Evolutionary conservation across 1,284 basidiomycete species (phyloP).

Genomic region (Cutaneotrichosporon arboriforme): DNA sequence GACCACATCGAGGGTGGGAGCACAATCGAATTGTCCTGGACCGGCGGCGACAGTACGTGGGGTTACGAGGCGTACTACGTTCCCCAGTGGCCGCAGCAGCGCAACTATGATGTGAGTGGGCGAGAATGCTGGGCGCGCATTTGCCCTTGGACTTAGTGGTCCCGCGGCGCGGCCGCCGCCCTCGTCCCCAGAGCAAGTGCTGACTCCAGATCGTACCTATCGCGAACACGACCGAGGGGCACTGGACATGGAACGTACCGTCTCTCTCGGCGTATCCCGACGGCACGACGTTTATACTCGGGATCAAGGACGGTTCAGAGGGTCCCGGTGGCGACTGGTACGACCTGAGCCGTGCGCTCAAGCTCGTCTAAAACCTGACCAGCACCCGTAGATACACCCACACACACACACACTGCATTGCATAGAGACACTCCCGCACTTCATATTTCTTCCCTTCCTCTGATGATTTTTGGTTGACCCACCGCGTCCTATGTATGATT

Average conservation of each 20-base stretch:
- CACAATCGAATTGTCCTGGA: slow-evolving; percentile 22
- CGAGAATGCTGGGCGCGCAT: neutral
- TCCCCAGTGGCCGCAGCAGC: slow-evolving; percentile 29
- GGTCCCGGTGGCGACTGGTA: slow-evolving; percentile 25
- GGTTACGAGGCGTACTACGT: slow-evolving; percentile 30
- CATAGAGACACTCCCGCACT: too few species aligned
- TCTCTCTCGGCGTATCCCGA: slow-evolving; percentile 17
- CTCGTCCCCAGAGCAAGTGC: too few species aligned
- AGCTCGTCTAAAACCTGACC: too few species aligned
- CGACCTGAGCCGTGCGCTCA: slow-evolving; percentile 27
- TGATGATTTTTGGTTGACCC: too few species aligned
- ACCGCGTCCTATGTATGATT: too few species aligned
- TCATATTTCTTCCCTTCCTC: too few species aligned
- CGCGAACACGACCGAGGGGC: slow-evolving; percentile 11
- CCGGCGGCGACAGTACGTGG: slow-evolving; percentile 21
- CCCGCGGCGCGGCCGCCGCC: too few species aligned
- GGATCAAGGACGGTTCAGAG: slow-evolving; percentile 23
- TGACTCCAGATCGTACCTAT: slow-evolving; percentile 22
- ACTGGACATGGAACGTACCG: slow-evolving; percentile 25
- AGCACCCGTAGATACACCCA: too few species aligned
- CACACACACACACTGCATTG: too few species aligned
- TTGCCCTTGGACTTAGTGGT: too few species aligned
- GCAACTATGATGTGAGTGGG: slow-evolving; percentile 25
- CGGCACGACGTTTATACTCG: slow-evolving; percentile 31
- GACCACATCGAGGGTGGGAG: slow-evolving; percentile 15